phyloP scores from a whole-genome alignment of 257 asterid species.

The Gynochthodes officinalis region DNA sequence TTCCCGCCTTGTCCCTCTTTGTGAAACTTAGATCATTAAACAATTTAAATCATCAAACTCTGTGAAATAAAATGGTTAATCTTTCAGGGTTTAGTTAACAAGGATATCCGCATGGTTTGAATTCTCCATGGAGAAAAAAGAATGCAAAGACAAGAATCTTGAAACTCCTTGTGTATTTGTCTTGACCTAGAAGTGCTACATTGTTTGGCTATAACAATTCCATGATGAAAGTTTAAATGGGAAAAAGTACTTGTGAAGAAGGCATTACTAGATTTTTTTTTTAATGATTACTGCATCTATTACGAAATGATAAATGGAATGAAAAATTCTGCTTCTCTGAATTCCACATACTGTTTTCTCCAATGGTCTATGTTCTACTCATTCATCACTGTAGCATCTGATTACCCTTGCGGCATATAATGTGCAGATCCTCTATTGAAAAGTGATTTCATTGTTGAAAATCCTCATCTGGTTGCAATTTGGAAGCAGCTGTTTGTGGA shows the following conservation, averaged over 20 bases:
- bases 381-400: background rate
- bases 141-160: background rate
- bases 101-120: background rate
- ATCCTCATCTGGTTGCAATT: constrained; percentile 36
- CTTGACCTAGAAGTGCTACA: background rate
- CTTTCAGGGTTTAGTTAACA: background rate
- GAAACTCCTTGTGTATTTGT: background rate
- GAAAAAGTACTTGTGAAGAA: background rate
- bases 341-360: background rate
- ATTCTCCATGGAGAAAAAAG: background rate
- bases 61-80: background rate
- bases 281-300: no score
- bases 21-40: background rate
- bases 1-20: no score
- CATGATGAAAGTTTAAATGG: background rate
- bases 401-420: background rate
- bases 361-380: background rate
- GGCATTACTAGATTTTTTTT: background rate
- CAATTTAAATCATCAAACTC: background rate
- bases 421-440: constrained; percentile 34
- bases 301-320: no score
- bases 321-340: no score
- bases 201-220: background rate
- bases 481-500: constrained; percentile 81
- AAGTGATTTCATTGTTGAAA: constrained; percentile 27